Base-by-base conservation (phyloP, 2,329 filamentous ascomycete genomes). In the Didymella segeticola region DNA sequence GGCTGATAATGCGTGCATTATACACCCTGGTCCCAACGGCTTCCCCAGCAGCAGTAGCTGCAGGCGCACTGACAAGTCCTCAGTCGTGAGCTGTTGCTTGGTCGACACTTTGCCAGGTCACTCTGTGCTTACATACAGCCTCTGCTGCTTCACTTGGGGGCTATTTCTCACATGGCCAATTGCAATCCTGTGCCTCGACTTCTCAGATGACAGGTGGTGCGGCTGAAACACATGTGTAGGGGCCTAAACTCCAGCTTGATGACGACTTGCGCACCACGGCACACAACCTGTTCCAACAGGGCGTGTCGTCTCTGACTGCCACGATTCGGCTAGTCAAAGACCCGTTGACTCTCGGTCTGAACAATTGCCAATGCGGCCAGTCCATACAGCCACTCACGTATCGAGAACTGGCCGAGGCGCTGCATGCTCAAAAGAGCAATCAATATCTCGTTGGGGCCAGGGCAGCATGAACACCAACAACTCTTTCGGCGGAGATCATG, bases 91-190 rank as follows among this genome's bases (percentile, higher is more conserved):
- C 58, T 39, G 52, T 70, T 67, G 63, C 63, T 66, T 71, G 70
- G 70, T 56, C 47, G 54, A 53, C 55, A 31, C 57, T 45, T 48
- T 69, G 68, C 68, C 69, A 72, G 60, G 54, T 70, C 66, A 69
- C 47, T 52, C 58, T 61, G 42, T 60, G 63, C 68, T 69, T 55
- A 62, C 56, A 54, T 45, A 34, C 53, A 43, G 42, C 52, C 33
- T 61, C 34, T 58, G 58, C 56, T 53, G 56, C 59, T 56, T 46
- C 52, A 56, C 52, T 50, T 53, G 47, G 57, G 43, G 37, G 49
- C 57, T 36, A 56, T 57, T 58, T 47, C 56, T 42, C 36, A 15
- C 34, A 9, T 33, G 43, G 53, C 67, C 65, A 69, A 69, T 69
- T n/a, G 57, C 51, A 36, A 41, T 25, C 27, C 17, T 25, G 19